Evolutionary conservation across 176 grass and related monocot genomes (phyloP), one percentile per base, ranked within the genome.

Genomic region (Triticum urartu): DNA sequence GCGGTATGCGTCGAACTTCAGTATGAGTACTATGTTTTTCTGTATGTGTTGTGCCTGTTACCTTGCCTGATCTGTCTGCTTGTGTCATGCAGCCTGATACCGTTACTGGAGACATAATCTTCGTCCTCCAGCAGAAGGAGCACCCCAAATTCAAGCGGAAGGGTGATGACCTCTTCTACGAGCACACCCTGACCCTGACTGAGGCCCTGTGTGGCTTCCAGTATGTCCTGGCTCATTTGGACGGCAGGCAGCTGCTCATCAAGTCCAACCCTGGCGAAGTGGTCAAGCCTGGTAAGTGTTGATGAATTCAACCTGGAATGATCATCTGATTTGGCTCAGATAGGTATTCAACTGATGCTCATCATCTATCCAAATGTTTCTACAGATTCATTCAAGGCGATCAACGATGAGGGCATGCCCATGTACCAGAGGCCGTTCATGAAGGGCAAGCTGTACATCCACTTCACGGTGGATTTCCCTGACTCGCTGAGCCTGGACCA

Each of bases 371-470:
- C 13, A 5, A 52, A 6, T 43, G 6, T 62, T 66, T 1, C 1
- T 56, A 38, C 77, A 97, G 94, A 91, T 87, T 93, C 93, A 18
- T 97, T 90, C 74, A 97, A 97, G 88, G 94, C 92, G 0, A 90
- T 97, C 24, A 94, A 97, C 11, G 94, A 97, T 2, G 94, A 97
- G 71, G 94, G 94, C 10, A 97, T 97, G 94, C 94, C 94, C 15
- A 90, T 97, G 71, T 97, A 97, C 72, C 87, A 94, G 83, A 90
- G 88, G 80, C 87, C 94, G 0, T 97, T 94, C 86, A 94, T 97
- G 94, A 97, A 87, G 86, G 94, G 94, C 64, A 97, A 97, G 83
- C 85, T 97, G 14, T 97, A 97, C 88, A 90, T 97, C 86, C 94
- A 94, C 75, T 97, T 97, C 68, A 88, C 92, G 0, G 92, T 97